These are phyloP conservation scores for Yamadazyma trypodendri DNA, from an alignment of 1,139 yeast genomes.

Conservation along the genomic window DNA sequence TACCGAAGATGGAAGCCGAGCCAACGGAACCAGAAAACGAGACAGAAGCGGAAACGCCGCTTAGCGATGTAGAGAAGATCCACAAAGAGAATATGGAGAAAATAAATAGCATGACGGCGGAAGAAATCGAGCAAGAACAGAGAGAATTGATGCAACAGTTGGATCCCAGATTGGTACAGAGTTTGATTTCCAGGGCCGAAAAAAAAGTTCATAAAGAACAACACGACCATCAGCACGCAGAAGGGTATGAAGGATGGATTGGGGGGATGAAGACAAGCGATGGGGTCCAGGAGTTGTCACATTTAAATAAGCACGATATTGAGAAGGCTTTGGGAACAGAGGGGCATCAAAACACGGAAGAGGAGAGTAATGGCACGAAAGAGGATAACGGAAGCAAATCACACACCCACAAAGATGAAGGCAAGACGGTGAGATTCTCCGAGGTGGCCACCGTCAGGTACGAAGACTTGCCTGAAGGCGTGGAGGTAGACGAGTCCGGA, in stretches of 20 bases:
- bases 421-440: constrained; percentile 36
- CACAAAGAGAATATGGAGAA: constrained; percentile 72
- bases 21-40: constrained; percentile 5
- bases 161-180: constrained; percentile 67
- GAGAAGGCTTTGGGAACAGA: constrained; percentile 37
- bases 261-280: constrained; percentile 55
- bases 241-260: constrained; percentile 72
- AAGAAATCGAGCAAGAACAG: constrained; percentile 63
- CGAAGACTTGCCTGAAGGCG: constrained; percentile 29
- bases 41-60: background rate
- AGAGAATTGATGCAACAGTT: constrained; percentile 64
- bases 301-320: constrained; percentile 38
- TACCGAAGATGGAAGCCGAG: background rate
- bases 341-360: constrained; percentile 12
- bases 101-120: constrained; percentile 61
- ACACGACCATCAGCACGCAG: constrained; percentile 43
- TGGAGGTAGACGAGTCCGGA: constrained; percentile 37
- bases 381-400: no score
- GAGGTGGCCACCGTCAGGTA: constrained; percentile 42
- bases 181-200: constrained; percentile 47
- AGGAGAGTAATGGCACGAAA: constrained; percentile 4
- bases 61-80: constrained; percentile 64
- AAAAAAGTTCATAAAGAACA: constrained; percentile 19
- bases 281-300: constrained; percentile 33
- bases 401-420: no score